These are phyloP conservation scores for Aspergillus asperescens DNA, from an alignment of 495 filamentous ascomycete genomes.

Conservation along the genomic window DNA sequence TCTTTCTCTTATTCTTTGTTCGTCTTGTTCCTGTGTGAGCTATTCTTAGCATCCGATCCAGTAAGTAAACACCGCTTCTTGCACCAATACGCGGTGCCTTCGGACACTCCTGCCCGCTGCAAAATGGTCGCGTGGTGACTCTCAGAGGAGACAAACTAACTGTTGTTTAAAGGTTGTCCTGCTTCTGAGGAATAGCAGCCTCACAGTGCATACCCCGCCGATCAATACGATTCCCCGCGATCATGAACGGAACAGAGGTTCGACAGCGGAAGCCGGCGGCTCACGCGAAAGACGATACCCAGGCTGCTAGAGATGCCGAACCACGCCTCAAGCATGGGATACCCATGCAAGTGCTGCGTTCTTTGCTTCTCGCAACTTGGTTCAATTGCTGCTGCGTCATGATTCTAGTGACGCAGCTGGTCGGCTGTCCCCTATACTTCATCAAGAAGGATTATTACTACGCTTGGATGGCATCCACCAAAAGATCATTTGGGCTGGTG, in stretches of 20 bases:
- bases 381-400: constrained; percentile 52
- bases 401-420: constrained; percentile 50
- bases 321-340: constrained; percentile 62
- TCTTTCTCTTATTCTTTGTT: not conserved
- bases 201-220: not conserved
- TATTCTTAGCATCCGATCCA: constrained; percentile 4
- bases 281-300: not conserved
- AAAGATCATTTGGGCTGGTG: constrained; percentile 57
- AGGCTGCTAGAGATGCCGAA: constrained; percentile 26
- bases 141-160: not conserved
- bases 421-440: constrained; percentile 56
- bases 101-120: not conserved
- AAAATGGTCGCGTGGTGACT: constrained; percentile 5
- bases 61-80: constrained; percentile 12
- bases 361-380: constrained; percentile 59
- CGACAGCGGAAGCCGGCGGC: constrained; percentile 36
- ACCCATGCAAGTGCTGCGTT: constrained; percentile 58
- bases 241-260: constrained; percentile 39
- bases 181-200: not conserved
- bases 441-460: constrained; percentile 57
- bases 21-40: not conserved
- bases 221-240: not conserved
- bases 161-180: not conserved
- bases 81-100: constrained; percentile 1
- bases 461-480: constrained; percentile 60